Percentiles rank a stretch among this genome's conserved stretches.
Evolutionary conservation across 1,284 basidiomycete genomes (phyloP).

Genomic region (Moesziomyces globuligerus): DNA sequence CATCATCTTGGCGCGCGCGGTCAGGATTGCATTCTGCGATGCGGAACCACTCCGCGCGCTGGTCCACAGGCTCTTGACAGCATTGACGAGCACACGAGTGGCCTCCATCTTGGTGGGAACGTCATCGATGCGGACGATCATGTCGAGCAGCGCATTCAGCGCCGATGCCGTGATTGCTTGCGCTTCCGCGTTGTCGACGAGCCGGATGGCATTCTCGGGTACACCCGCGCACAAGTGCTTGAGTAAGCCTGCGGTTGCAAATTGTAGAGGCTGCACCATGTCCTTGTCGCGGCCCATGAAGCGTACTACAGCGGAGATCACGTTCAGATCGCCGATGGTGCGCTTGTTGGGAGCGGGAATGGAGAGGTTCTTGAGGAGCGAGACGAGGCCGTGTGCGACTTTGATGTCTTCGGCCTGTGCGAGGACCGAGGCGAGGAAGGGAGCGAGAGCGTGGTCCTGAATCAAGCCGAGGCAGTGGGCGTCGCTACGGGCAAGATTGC

Average conservation of each 20-base stretch:
- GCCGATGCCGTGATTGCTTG: slow-evolving; percentile 63
- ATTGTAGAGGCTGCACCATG: slow-evolving; percentile 75
- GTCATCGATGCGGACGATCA: slow-evolving; percentile 82
- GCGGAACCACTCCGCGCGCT: slow-evolving; percentile 4
- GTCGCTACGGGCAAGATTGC: slow-evolving; percentile 76
- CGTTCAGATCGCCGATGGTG: slow-evolving; percentile 34
- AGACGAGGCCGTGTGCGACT: slow-evolving; percentile 53
- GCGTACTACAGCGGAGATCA: slow-evolving; percentile 25
- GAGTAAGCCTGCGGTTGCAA: slow-evolving; percentile 84
- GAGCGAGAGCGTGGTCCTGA: slow-evolving; percentile 46
- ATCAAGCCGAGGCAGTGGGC: slow-evolving; percentile 55
- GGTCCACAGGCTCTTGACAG: slow-evolving; percentile 70
- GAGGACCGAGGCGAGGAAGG: slow-evolving; percentile 47
- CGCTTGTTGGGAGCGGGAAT: slow-evolving; percentile 57
- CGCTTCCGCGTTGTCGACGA: slow-evolving; percentile 68
- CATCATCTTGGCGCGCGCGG: slow-evolving; percentile 22
- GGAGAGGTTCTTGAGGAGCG: slow-evolving; percentile 59
- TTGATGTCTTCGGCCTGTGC: slow-evolving; percentile 46
- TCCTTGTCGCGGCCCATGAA: slow-evolving; percentile 50
- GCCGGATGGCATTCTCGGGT: slow-evolving; percentile 72
- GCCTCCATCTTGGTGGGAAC: slow-evolving; percentile 86
- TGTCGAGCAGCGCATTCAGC: slow-evolving; percentile 77
- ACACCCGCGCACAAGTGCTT: slow-evolving; percentile 83
- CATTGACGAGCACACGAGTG: slow-evolving; percentile 85
- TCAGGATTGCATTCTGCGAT: slow-evolving; percentile 1